Evolutionary conservation across 2,329 filamentous ascomycete species (phyloP).

Genomic region (Ceratocystis alfenasii): DNA sequence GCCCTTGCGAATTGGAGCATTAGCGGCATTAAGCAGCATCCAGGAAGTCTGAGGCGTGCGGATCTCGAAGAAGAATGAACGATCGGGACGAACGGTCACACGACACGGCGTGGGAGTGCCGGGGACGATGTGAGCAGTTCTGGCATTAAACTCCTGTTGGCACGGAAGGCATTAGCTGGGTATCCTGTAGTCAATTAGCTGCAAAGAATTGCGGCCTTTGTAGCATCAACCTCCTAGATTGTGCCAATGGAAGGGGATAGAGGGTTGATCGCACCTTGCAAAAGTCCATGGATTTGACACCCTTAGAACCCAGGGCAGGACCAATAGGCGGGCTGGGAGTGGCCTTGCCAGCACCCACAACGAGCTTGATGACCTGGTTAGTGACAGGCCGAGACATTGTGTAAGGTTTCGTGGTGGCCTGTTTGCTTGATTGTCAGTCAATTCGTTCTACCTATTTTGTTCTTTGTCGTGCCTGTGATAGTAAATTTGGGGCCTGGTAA

Average conservation of each 20-base stretch:
- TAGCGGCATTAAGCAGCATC: slow-evolving; percentile 72
- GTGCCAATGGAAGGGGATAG: background rate
- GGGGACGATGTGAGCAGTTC: slow-evolving; percentile 68
- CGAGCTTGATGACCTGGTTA: slow-evolving; percentile 86
- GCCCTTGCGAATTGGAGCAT: slow-evolving; percentile 61
- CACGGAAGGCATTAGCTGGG: slow-evolving; percentile 14
- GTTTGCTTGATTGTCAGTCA: background rate
- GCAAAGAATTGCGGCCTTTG: background rate
- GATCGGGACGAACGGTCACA: slow-evolving; percentile 84
- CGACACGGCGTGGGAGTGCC: slow-evolving; percentile 84
- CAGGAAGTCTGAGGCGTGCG: slow-evolving; percentile 91
- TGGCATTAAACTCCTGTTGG: slow-evolving; percentile 83
- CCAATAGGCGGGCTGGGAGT: slow-evolving; percentile 91
- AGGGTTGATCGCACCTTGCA: slow-evolving; percentile 59
- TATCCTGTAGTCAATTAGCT: background rate
- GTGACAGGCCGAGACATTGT: slow-evolving; percentile 42
- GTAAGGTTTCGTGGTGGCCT: background rate
- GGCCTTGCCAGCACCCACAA: slow-evolving; percentile 91
- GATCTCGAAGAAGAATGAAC: slow-evolving; percentile 84
- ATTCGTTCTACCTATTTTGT: background rate
- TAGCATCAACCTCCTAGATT: background rate
- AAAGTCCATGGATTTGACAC: slow-evolving; percentile 98
- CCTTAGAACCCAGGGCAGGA: slow-evolving; percentile 90
- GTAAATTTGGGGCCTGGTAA: slow-evolving; percentile 17
- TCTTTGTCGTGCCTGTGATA: slow-evolving; percentile 5